Percentiles rank a stretch among this genome's conserved stretches.
Evolutionary conservation across 495 filamentous ascomycete genomes (phyloP).

Genomic region (Jackrogersella minutella): DNA sequence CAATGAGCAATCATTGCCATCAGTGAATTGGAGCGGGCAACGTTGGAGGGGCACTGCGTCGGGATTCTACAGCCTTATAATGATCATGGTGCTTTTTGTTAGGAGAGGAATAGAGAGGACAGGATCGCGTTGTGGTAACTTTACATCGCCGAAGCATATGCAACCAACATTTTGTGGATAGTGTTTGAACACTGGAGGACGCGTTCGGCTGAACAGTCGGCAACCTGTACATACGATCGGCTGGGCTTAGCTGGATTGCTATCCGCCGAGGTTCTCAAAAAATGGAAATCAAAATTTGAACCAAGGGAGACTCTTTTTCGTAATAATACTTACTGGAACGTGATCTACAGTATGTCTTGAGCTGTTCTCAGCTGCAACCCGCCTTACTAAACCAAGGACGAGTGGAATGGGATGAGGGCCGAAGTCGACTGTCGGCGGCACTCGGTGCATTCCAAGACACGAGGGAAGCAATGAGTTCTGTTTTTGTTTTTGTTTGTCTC

Average conservation of each 20-base stretch:
- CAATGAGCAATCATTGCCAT: constrained; percentile 23
- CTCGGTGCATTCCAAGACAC: constrained; percentile 43
- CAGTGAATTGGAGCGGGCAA: constrained; percentile 16
- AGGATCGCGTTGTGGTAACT: constrained; percentile 16
- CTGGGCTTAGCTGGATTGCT: constrained; percentile 15
- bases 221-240: constrained; percentile 43
- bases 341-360: constrained; percentile 21
- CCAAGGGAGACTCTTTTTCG: constrained; percentile 27
- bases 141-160: constrained; percentile 22
- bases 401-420: constrained; percentile 27
- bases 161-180: constrained; percentile 17
- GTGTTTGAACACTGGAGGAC: constrained; percentile 17
- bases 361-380: constrained; percentile 1
- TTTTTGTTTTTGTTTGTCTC: constrained; percentile 41
- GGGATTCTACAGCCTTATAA: constrained; percentile 27
- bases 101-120: constrained; percentile 20
- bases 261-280: constrained; percentile 31
- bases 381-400: not conserved
- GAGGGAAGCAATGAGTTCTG: constrained; percentile 30
- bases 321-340: constrained; percentile 31
- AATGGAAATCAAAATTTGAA: constrained; percentile 40
- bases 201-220: constrained; percentile 29
- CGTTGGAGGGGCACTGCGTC: constrained; percentile 13
- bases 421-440: not conserved
- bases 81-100: constrained; percentile 28